These are phyloP conservation scores for Thraustochytrium sp. DNA, from an alignment of 352 stramenopile species.

Conservation along the genomic window DNA sequence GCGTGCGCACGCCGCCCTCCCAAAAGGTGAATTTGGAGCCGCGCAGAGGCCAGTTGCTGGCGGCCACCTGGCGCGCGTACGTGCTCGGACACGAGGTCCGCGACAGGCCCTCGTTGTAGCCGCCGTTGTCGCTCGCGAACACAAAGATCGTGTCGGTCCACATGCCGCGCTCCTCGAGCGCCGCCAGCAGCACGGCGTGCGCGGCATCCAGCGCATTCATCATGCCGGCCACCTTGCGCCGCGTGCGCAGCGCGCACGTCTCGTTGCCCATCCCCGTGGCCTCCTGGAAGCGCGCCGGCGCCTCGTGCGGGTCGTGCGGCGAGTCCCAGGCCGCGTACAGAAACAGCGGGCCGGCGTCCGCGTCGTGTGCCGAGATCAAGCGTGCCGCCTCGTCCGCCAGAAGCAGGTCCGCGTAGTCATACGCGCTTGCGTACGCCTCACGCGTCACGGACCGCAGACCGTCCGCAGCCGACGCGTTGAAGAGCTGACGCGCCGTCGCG, in stretches of 20 bases:
- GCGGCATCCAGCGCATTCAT: background rate
- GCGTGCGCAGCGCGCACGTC: background rate
- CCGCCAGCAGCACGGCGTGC: background rate
- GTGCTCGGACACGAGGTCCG: background rate
- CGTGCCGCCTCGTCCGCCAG: background rate
- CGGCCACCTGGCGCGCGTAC: background rate
- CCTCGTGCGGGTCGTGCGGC: background rate
- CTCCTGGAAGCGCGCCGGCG: background rate
- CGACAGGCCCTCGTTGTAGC: background rate
- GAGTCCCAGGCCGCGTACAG: background rate
- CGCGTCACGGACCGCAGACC: background rate
- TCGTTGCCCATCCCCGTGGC: background rate
- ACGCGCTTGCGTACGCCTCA: background rate
- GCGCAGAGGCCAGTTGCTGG: constrained; percentile 16
- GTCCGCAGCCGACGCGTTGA: background rate
- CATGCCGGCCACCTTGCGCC: constrained; percentile 20
- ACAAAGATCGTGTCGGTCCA: constrained; percentile 37
- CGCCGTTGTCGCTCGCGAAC: constrained; percentile 27
- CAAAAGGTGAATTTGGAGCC: constrained; percentile 34
- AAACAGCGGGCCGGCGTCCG: background rate
- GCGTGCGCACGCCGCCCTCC: constrained; percentile 18
- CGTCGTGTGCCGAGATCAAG: background rate
- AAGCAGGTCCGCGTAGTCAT: background rate
- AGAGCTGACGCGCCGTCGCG: background rate
- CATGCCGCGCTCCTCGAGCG: constrained; percentile 12